Conservation (phyloP, 768 basidiomycete species). For the Rubroboletus pulcherrimus region DNA sequence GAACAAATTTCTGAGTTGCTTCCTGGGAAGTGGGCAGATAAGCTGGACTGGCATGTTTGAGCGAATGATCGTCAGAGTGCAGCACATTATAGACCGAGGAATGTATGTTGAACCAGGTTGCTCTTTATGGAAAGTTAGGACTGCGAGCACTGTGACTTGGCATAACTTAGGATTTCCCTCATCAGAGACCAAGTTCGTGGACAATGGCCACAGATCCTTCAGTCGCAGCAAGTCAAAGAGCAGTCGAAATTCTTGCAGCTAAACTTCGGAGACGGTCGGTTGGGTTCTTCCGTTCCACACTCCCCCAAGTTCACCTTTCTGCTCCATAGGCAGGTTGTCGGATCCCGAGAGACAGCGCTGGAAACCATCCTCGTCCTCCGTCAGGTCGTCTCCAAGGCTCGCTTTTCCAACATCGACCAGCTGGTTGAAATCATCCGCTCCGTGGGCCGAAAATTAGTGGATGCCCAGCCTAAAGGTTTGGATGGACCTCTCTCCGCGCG, state of each 20-base stretch:
- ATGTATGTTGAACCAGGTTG: neutral
- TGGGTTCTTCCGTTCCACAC: constrained; percentile 8
- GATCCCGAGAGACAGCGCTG: constrained; percentile 83
- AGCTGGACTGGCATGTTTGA: constrained; percentile 85
- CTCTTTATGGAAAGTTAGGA: constrained; percentile 18
- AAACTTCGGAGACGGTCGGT: constrained; percentile 71
- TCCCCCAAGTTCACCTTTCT: constrained; percentile 32
- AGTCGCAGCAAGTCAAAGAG: constrained; percentile 44
- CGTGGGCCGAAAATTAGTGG: constrained; percentile 77
- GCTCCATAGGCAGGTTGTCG: constrained; percentile 75
- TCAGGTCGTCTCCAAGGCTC: constrained; percentile 83
- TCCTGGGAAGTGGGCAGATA: constrained; percentile 91
- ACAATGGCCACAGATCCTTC: constrained; percentile 43
- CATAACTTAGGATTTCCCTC: neutral
- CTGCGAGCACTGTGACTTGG: constrained; percentile 8
- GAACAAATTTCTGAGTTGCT: constrained; percentile 92
- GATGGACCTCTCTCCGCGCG: constrained; percentile 6
- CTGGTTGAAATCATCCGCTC: constrained; percentile 73
- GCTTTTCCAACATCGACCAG: constrained; percentile 84
- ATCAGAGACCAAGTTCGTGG: neutral
- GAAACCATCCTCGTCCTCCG: constrained; percentile 87
- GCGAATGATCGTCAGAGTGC: neutral
- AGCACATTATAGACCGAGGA: neutral
- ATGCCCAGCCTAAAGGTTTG: constrained; percentile 93
- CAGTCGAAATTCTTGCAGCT: constrained; percentile 66